These are phyloP conservation scores for Colletotrichum nymphaeae DNA, from an alignment of 2,329 filamentous ascomycete species.

Conservation along the genomic window DNA sequence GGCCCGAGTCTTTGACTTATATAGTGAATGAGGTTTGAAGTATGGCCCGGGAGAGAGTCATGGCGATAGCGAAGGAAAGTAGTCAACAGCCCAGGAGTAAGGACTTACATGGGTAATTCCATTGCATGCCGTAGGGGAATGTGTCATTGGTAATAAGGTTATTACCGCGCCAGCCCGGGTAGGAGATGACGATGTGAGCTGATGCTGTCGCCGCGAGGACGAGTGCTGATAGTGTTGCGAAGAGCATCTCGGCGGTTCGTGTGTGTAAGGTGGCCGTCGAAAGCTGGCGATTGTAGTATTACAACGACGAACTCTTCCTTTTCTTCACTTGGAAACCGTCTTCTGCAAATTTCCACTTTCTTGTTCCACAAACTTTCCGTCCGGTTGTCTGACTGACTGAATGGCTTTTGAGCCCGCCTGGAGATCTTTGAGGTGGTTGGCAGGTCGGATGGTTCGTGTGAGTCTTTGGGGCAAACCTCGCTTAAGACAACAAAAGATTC, in stretches of 20 bases:
- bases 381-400: neutral
- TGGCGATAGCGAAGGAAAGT: conserved; percentile 1
- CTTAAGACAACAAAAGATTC: too few relatives aligned
- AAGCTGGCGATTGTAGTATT: neutral
- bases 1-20: conserved; percentile 1
- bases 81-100: conserved; percentile 1
- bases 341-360: neutral
- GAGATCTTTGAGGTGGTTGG: neutral
- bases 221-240: conserved; percentile 56
- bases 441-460: neutral
- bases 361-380: neutral
- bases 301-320: neutral
- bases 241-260: conserved; percentile 54
- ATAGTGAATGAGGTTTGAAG: neutral
- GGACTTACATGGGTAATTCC: conserved; percentile 90
- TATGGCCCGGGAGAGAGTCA: neutral
- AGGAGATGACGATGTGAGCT: conserved; percentile 86
- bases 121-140: conserved; percentile 93
- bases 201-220: conserved; percentile 61
- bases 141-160: conserved; percentile 83
- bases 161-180: conserved; percentile 89
- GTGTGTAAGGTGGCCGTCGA: conserved; percentile 2
- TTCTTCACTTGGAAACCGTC: neutral
- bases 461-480: neutral
- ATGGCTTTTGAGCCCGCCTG: neutral